phyloP scores from a whole-genome alignment of 1,284 basidiomycete genomes.

The Golubevia pallescens region DNA sequence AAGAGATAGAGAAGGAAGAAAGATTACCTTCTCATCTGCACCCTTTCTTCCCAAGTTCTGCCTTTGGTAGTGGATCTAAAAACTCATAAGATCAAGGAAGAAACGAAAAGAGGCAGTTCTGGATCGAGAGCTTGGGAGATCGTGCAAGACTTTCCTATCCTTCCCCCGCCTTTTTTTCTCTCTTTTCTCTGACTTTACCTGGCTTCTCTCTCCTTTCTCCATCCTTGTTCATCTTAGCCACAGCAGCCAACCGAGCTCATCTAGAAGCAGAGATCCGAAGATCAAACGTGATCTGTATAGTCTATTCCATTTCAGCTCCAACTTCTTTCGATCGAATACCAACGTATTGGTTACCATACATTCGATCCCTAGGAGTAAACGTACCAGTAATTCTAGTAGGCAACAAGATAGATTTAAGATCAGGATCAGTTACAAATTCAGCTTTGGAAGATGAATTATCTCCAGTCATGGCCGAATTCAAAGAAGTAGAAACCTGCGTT shows the following conservation, averaged over 20 bases:
- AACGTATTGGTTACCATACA: constrained; percentile 98
- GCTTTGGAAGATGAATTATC: constrained; percentile 78
- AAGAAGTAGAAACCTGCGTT: constrained; percentile 87
- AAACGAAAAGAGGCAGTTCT: too few species aligned
- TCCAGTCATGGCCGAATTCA: constrained; percentile 62
- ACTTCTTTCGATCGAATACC: constrained; percentile 95
- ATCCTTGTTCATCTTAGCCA: constrained; percentile 15
- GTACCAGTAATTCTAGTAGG: constrained; percentile 96
- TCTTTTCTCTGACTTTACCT: neutral
- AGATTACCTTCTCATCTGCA: too few species aligned
- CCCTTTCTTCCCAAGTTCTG: too few species aligned
- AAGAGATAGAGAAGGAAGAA: too few species aligned
- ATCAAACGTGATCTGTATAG: constrained; percentile 57
- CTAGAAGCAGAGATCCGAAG: constrained; percentile 55
- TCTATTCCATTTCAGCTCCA: constrained; percentile 86
- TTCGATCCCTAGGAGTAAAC: constrained; percentile 92
- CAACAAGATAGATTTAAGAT: constrained; percentile 95
- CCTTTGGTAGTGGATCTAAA: too few species aligned
- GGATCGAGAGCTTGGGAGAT: too few species aligned
- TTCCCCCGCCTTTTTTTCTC: too few species aligned
- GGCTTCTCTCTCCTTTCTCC: neutral
- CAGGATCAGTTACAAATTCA: constrained; percentile 90
- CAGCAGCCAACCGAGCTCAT: constrained; percentile 36
- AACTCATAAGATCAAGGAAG: too few species aligned
- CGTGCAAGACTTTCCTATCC: too few species aligned